Conservation (phyloP, 2,329 filamentous ascomycete species). For the Exserohilum rostratum region DNA sequence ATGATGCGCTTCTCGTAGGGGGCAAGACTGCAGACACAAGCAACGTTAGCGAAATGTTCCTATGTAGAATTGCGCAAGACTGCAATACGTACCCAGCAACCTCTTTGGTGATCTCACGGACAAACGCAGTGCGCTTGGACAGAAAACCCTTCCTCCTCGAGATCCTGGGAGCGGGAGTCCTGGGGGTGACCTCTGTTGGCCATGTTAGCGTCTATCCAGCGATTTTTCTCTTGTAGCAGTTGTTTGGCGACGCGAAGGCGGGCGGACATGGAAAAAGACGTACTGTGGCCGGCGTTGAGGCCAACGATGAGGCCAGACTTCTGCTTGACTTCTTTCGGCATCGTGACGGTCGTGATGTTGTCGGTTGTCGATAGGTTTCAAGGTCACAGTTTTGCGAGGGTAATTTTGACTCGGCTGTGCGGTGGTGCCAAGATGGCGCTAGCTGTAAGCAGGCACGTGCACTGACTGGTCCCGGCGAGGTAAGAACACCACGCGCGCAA, state of each 20-base stretch:
- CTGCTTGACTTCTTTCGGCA: constrained; percentile 62
- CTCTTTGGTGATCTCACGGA: constrained; percentile 97
- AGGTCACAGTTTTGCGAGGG: constrained; percentile 15
- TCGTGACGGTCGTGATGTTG: constrained; percentile 50
- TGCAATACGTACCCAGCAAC: constrained; percentile 82
- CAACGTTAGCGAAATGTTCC: constrained; percentile 13
- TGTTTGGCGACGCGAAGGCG: constrained; percentile 18
- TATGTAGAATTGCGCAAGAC: constrained; percentile 2
- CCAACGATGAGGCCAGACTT: constrained; percentile 63
- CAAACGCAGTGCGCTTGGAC: constrained; percentile 96
- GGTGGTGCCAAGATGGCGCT: constrained; percentile 25
- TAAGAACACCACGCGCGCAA: neutral
- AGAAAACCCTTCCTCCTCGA: constrained; percentile 89
- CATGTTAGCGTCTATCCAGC: constrained; percentile 31
- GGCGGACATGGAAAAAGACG: constrained; percentile 48
- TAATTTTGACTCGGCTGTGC: constrained; percentile 30
- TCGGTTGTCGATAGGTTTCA: constrained; percentile 30
- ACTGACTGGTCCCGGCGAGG: neutral
- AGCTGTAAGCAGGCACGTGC: constrained; percentile 25
- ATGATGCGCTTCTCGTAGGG: constrained; percentile 93
- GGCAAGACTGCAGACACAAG: constrained; percentile 26
- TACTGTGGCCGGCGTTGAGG: constrained; percentile 70
- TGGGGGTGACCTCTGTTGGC: constrained; percentile 57
- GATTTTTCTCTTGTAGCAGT: constrained; percentile 16
- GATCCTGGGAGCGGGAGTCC: constrained; percentile 56